Evolutionary conservation across 352 stramenopile species (phyloP).

Genomic region (Thalassiosira livingstoniorum): DNA sequence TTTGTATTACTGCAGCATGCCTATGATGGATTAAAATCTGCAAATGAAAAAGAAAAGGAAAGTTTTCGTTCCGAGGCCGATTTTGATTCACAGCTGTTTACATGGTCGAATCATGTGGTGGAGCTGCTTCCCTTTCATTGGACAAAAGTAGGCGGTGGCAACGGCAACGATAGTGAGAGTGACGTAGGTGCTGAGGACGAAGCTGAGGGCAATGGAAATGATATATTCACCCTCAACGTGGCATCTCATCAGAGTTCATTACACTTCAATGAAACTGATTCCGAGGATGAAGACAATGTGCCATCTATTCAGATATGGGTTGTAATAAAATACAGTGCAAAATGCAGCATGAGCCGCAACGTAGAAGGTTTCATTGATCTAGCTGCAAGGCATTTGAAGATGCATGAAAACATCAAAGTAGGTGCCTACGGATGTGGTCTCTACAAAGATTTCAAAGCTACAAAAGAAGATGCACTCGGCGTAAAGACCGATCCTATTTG

Average conservation of each 20-base stretch:
- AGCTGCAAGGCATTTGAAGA: slow-evolving; percentile 50
- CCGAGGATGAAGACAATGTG: slow-evolving; percentile 25
- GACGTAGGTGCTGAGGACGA: neutral
- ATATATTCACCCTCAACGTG: slow-evolving; percentile 52
- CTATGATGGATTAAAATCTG: slow-evolving; percentile 51
- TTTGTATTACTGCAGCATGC: slow-evolving; percentile 62
- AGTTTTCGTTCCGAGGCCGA: slow-evolving; percentile 38
- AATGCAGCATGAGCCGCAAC: slow-evolving; percentile 48
- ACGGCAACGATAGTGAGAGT: slow-evolving; percentile 6
- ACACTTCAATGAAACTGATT: slow-evolving; percentile 12
- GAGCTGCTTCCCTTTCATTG: slow-evolving; percentile 57
- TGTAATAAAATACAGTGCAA: slow-evolving; percentile 42
- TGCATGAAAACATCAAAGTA: slow-evolving; percentile 54
- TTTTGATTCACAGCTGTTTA: slow-evolving; percentile 51
- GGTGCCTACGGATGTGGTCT: slow-evolving; percentile 54
- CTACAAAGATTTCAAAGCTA: slow-evolving; percentile 32
- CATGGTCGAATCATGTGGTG: slow-evolving; percentile 48
- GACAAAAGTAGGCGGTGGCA: slow-evolving; percentile 28
- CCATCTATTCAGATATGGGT: slow-evolving; percentile 51
- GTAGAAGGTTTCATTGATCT: slow-evolving; percentile 49
- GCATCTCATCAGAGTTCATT: slow-evolving; percentile 49
- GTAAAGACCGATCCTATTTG: slow-evolving; percentile 52
- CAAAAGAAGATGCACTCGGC: slow-evolving; percentile 34
- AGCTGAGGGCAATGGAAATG: neutral
- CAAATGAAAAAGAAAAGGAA: slow-evolving; percentile 47